Evolutionary conservation across 2,329 filamentous ascomycete species (phyloP).

Genomic region (Didymella pomorum): DNA sequence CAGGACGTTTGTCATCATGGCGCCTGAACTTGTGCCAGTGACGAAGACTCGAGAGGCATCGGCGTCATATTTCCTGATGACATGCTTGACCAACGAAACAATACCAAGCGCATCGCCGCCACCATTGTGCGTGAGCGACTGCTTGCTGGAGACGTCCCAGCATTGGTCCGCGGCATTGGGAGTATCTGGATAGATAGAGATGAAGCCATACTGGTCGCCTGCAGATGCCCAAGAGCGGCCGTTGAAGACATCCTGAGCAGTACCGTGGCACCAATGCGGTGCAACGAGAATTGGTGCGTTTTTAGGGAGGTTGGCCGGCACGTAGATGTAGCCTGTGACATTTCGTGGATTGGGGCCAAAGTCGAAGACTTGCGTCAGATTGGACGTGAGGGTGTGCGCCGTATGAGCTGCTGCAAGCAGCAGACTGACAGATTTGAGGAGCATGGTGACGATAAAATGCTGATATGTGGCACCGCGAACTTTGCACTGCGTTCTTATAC

Average conservation of each 20-base stretch:
- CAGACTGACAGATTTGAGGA: constrained; percentile 14
- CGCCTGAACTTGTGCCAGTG: constrained; percentile 45
- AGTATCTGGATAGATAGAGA: constrained; percentile 45
- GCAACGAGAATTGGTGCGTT: constrained; percentile 44
- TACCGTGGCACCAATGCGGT: constrained; percentile 48
- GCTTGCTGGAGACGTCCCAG: constrained; percentile 48
- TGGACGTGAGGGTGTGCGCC: constrained; percentile 37
- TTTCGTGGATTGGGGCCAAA: constrained; percentile 48
- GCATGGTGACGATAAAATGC: background rate
- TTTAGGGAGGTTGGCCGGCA: constrained; percentile 38
- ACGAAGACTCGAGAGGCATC: constrained; percentile 46
- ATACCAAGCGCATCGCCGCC: constrained; percentile 47
- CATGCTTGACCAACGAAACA: constrained; percentile 43
- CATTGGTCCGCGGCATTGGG: constrained; percentile 43
- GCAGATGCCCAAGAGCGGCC: constrained; percentile 40
- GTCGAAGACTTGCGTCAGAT: constrained; percentile 37
- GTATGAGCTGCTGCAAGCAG: constrained; percentile 27
- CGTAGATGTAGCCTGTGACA: constrained; percentile 46
- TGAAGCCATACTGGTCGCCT: constrained; percentile 46
- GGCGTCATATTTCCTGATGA: constrained; percentile 39
- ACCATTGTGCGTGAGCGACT: constrained; percentile 44
- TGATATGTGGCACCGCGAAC: background rate
- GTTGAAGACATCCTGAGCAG: constrained; percentile 41
- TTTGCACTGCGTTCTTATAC: constrained; percentile 11
- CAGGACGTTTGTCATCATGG: constrained; percentile 49